Base-by-base conservation (phyloP, 352 stramenopile genomes). In the Thalassiosira hispida region DNA sequence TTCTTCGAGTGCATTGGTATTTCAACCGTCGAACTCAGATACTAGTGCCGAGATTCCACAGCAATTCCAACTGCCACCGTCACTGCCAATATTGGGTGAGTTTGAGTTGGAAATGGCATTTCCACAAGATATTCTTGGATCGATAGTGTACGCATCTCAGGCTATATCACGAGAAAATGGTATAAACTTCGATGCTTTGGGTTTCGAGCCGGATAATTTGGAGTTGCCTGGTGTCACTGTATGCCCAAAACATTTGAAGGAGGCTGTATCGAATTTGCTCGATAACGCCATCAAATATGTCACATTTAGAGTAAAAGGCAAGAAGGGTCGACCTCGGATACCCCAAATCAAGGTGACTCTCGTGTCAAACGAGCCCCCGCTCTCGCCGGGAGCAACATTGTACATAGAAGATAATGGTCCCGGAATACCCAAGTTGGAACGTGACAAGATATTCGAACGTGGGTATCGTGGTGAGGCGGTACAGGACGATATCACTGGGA, bases 231-330 rank as follows among this genome's bases (percentile, higher is more conserved):
- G 85, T 40, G 87, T 91, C 0, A 73, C 46, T 9, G 73, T 91
- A n/a, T 76, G 63, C 47, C 78, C 78, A 0, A 86, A 85, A 44
- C 66, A 81, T 56, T 64, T 93, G 12, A 73, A 92, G 68, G 87
- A 93, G 65, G 89, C 84, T 16, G 46, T 92, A 12, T 86, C 57
- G 12, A 94, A 94, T 73, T 6, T 94, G 4, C 31, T 94, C 5
- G 87, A 94, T 53, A 94, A 94, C 86, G 89, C 89, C 16, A 83
- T 94, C 46, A 94, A 93, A 44, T 94, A 93, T 70, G 76, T 73
- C 23, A 65, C 67, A 9, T 42, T 23, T n/a, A 44, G 62, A 1
- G 62, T 31, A 72, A 57, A 56, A 47, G 73, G 31, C 6, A 62
- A 53, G 22, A 38, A 31, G 25, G 63, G 64, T 56, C 62, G 66